phyloP scores from a whole-genome alignment of 495 filamentous ascomycete genomes.

The Halenospora varia region DNA sequence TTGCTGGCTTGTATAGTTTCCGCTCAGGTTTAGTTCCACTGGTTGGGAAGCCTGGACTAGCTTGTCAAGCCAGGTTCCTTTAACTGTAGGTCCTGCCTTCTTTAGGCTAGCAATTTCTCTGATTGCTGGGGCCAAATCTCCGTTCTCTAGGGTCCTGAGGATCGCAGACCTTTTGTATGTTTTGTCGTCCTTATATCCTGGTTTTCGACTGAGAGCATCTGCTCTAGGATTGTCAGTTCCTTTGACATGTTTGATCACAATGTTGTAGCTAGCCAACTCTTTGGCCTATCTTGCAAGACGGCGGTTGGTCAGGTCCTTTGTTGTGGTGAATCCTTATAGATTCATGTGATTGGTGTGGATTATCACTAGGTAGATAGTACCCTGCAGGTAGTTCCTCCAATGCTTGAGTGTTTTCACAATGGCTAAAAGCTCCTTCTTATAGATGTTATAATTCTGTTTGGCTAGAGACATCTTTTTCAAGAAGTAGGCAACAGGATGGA shows the following conservation, averaged over 20 bases:
- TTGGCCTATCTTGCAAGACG: constrained; percentile 6
- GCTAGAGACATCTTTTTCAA: background rate
- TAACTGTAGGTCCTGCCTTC: no score
- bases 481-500: background rate
- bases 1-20: background rate
- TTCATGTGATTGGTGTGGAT: background rate
- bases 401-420: background rate
- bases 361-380: background rate
- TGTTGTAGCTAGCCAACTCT: constrained; percentile 8
- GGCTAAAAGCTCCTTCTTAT: background rate
- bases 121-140: background rate
- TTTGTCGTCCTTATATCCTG: background rate
- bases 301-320: constrained; percentile 4
- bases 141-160: background rate
- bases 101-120: background rate
- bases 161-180: background rate
- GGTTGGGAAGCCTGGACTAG: background rate
- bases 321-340: background rate
- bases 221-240: constrained; percentile 7
- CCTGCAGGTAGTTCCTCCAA: background rate
- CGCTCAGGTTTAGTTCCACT: background rate
- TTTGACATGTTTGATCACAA: constrained; percentile 3
- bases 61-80: background rate
- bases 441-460: background rate
- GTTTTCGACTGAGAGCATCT: background rate